Evolutionary conservation across 2,329 filamentous ascomycete species (phyloP), one percentile per base, ranked within the genome.

Genomic region (Whalleya microplaca): DNA sequence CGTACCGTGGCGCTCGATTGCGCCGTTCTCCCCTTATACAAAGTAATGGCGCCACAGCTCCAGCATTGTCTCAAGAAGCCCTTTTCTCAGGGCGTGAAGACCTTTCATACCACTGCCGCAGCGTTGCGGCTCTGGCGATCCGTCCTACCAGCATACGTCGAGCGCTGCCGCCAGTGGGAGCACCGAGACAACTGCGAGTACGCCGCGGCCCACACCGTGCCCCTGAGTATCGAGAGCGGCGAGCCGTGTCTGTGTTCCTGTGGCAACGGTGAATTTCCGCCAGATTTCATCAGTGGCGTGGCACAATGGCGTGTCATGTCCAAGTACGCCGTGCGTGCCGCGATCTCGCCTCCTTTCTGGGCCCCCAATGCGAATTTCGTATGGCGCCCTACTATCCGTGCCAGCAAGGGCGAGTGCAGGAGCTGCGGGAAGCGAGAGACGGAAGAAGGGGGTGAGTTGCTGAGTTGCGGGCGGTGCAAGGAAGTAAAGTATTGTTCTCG

Each of bases 81-180:
- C n/a, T n/a, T n/a, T n/a, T n/a, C n/a, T n/a, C n/a, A n/a, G n/a
- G n/a, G n/a, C n/a, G n/a, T n/a, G n/a, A n/a, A n/a, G n/a, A n/a
- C n/a, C n/a, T n/a, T 78, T 80, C 59, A 66, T 80, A 73, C 79
- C 2, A 70, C 78, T 23, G 81, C 83, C 5, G 79, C 76, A 21
- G 87, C 89, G 40, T 72, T 91, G 5, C 69, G 80, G 2, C 68
- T 80, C 6, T 83, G 79, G 80, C 79, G 80, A 63, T 72, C 69
- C 45, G 55, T 65, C 1, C 66, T 83, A 7, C 78, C 79, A 0
- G 71, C 76, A 0, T 62, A 78, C 45, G 76, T 70, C 1, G 80
- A 83, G 66, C 72, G 80, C 42, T 80, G 77, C 56, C 75, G 80
- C 6, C 77, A 72, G 3, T 82, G 78, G 77, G 59, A 59, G 6